Conservation (phyloP, 768 basidiomycete species). For the Suillus discolor region DNA sequence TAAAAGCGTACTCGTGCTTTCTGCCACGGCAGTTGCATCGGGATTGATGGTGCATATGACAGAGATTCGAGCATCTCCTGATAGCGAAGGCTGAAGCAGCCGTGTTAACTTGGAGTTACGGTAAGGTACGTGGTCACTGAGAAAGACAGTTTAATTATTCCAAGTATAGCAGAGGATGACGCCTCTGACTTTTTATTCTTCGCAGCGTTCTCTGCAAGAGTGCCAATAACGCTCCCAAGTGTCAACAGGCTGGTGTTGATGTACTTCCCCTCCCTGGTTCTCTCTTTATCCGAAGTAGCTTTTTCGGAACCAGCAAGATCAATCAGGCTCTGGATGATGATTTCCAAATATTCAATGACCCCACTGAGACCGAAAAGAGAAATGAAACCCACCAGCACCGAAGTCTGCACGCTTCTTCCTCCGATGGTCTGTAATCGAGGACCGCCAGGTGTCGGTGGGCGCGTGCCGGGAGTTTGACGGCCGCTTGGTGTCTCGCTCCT, state of each 20-base stretch:
- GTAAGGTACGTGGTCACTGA: conserved; percentile 88
- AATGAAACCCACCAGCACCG: conserved; percentile 57
- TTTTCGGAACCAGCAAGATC: conserved; percentile 97
- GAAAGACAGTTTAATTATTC: conserved; percentile 6
- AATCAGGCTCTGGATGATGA: conserved; percentile 69
- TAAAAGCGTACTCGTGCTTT: conserved; percentile 85
- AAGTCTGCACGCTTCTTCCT: conserved; percentile 78
- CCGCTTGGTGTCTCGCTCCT: conserved; percentile 36
- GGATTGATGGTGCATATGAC: conserved; percentile 97
- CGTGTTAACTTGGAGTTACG: conserved; percentile 95
- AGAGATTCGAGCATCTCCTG: conserved; percentile 93
- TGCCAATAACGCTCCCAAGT: conserved; percentile 90
- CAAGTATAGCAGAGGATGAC: background rate
- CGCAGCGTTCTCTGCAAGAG: conserved; percentile 84
- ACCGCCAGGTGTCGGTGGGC: conserved; percentile 57
- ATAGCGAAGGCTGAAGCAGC: conserved; percentile 91
- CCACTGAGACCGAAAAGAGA: background rate
- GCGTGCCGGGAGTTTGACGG: conserved; percentile 53
- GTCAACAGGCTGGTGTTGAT: conserved; percentile 96
- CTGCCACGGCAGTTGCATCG: conserved; percentile 72
- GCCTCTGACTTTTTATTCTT: conserved; percentile 65
- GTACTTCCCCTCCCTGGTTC: conserved; percentile 95
- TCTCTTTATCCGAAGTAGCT: conserved; percentile 92
- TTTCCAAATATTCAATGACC: conserved; percentile 3
- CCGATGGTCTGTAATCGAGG: conserved; percentile 75